A percentile compares a stretch with the other conserved stretches of the same genome.
phyloP scores from a whole-genome alignment of 768 basidiomycete genomes.

The Tulasnella calospora region DNA sequence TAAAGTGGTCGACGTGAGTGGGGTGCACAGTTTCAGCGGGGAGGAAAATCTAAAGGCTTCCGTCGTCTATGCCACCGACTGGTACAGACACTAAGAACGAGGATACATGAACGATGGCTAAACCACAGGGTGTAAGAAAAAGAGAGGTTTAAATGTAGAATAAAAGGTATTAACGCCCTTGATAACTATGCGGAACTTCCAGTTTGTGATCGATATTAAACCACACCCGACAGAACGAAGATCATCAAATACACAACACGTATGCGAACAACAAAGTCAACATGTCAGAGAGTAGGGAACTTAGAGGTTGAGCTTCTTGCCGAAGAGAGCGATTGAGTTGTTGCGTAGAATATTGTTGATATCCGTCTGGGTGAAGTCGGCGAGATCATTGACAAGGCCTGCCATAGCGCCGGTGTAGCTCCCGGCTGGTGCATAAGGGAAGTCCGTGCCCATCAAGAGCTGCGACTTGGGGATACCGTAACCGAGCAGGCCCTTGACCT shows the following conservation, averaged over 20 bases:
- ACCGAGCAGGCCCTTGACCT: slow-evolving; percentile 20
- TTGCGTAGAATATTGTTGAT: slow-evolving; percentile 2
- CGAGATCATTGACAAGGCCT: background rate
- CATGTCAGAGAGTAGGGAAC: background rate
- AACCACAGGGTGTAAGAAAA: background rate
- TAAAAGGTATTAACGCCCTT: background rate
- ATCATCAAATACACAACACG: background rate
- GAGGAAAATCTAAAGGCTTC: background rate
- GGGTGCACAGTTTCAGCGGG: background rate
- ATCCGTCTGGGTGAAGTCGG: background rate
- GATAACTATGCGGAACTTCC: slow-evolving; percentile 1
- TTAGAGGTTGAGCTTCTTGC: slow-evolving; percentile 8
- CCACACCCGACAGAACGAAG: background rate
- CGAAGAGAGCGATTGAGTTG: slow-evolving; percentile 15
- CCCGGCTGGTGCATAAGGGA: slow-evolving; percentile 15
- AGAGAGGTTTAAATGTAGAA: background rate
- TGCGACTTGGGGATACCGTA: slow-evolving; percentile 23
- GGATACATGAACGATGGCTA: background rate
- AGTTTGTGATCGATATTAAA: background rate
- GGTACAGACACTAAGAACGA: background rate
- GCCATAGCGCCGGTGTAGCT: background rate
- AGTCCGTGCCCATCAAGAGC: slow-evolving; percentile 21
- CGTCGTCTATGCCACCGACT: background rate
- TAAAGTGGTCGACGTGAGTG: background rate
- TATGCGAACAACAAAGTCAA: background rate